Evolutionary conservation across 1,284 basidiomycete genomes (phyloP).

Genomic region (Trametes versicolor): DNA sequence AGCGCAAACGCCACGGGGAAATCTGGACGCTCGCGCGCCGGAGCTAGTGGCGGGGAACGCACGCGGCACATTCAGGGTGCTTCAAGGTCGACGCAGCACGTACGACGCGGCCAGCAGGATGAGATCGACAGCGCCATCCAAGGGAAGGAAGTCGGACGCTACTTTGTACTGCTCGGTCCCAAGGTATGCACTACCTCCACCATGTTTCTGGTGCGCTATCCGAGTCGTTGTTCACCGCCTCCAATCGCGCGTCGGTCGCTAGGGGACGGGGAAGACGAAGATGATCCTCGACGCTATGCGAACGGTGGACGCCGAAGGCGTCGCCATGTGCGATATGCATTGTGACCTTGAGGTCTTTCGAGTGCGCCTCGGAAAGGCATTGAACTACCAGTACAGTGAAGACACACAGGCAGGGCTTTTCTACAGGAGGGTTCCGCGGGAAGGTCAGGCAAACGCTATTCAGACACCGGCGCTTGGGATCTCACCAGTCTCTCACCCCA

Average conservation of each 20-base stretch:
- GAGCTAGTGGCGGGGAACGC: slow-evolving; percentile 44
- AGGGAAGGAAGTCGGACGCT: slow-evolving; percentile 76
- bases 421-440: slow-evolving; percentile 83
- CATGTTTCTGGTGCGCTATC: no score
- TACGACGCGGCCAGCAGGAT: slow-evolving; percentile 78
- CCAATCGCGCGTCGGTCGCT: not conserved
- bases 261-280: slow-evolving; percentile 77
- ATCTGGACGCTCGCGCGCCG: no score
- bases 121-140: slow-evolving; percentile 79
- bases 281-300: slow-evolving; percentile 87
- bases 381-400: slow-evolving; percentile 85
- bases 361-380: slow-evolving; percentile 81
- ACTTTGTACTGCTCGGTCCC: slow-evolving; percentile 80
- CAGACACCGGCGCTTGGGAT: not conserved
- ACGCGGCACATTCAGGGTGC: slow-evolving; percentile 51
- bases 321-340: slow-evolving; percentile 64
- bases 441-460: slow-evolving; percentile 54
- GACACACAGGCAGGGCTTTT: slow-evolving; percentile 83
- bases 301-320: slow-evolving; percentile 75
- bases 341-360: slow-evolving; percentile 85
- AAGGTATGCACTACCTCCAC: slow-evolving; percentile 58
- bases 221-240: slow-evolving; percentile 1
- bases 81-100: slow-evolving; percentile 60
- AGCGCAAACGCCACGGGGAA: no score
- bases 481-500: slow-evolving; percentile 34